Evolutionary conservation across 129 eudicot genomes (phyloP).

Genomic region (Erigeron canadensis): DNA sequence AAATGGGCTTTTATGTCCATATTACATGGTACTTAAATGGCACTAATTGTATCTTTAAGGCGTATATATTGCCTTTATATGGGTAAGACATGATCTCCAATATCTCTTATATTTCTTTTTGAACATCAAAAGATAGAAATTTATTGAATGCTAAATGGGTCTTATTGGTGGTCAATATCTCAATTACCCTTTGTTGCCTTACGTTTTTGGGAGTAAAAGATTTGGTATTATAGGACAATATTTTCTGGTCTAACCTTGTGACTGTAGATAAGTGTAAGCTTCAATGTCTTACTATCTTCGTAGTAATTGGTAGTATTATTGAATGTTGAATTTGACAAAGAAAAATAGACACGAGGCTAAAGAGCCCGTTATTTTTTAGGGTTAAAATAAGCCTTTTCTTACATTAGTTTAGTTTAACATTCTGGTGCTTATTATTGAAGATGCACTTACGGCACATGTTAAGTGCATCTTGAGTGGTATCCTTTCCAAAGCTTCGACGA

Average conservation of each 20-base stretch:
- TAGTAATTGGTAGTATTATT: neutral
- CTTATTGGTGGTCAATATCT: constrained; percentile 13
- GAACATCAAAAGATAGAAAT: too few relatives aligned
- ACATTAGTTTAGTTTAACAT: too few relatives aligned
- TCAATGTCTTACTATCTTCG: constrained; percentile 21
- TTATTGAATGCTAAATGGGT: too few relatives aligned
- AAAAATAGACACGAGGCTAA: too few relatives aligned
- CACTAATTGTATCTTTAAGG: constrained; percentile 35
- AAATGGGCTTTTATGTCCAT: constrained; percentile 23
- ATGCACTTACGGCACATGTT: too few relatives aligned
- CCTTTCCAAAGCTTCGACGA: too few relatives aligned
- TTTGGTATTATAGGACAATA: constrained; percentile 28
- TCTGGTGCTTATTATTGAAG: too few relatives aligned
- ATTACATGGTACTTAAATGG: constrained; percentile 27
- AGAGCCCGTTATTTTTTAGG: too few relatives aligned
- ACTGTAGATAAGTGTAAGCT: constrained; percentile 2
- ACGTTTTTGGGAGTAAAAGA: constrained; percentile 34
- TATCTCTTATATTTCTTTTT: constrained; percentile 1
- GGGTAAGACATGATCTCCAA: constrained; percentile 23
- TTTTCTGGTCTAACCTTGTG: constrained; percentile 18
- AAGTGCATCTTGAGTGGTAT: too few relatives aligned
- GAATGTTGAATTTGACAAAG: neutral
- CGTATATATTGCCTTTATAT: constrained; percentile 19
- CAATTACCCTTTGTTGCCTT: constrained; percentile 33
- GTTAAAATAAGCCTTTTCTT: too few relatives aligned